Evolutionary conservation across 768 basidiomycete species (phyloP).

Genomic region (Termitomyces sp.): DNA sequence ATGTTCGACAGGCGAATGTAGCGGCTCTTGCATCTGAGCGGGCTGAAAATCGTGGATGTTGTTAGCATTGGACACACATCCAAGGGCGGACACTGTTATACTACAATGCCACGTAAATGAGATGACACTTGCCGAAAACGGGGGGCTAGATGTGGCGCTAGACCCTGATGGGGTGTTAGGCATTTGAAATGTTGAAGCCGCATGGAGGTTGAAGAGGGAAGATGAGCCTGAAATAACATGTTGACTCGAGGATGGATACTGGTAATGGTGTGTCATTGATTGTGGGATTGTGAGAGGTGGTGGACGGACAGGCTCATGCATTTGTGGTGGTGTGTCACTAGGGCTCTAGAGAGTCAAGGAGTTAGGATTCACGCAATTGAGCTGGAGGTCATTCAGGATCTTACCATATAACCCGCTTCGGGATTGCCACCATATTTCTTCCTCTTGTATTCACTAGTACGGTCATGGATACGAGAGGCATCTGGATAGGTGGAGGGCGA

Average conservation of each 20-base stretch:
- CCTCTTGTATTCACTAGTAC: slow-evolving; percentile 62
- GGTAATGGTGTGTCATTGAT: slow-evolving; percentile 51
- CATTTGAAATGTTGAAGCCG: slow-evolving; percentile 55
- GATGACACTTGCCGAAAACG: slow-evolving; percentile 84
- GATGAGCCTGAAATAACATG: slow-evolving; percentile 39
- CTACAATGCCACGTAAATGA: slow-evolving; percentile 22
- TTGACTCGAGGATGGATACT: slow-evolving; percentile 33
- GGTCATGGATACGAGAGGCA: slow-evolving; percentile 41
- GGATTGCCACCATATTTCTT: slow-evolving; percentile 43
- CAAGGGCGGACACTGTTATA: not conserved
- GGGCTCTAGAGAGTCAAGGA: slow-evolving; percentile 32
- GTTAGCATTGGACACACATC: slow-evolving; percentile 51
- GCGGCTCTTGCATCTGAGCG: slow-evolving; percentile 59
- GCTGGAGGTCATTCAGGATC: too few relatives aligned
- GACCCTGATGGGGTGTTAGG: slow-evolving; percentile 72
- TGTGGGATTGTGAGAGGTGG: slow-evolving; percentile 66
- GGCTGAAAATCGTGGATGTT: slow-evolving; percentile 51
- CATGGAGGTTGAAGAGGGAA: slow-evolving; percentile 51
- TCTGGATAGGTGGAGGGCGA: slow-evolving; percentile 48
- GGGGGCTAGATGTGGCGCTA: slow-evolving; percentile 71
- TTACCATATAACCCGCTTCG: slow-evolving; percentile 1
- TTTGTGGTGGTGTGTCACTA: slow-evolving; percentile 43
- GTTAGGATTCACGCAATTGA: not conserved
- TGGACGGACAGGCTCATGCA: slow-evolving; percentile 36
- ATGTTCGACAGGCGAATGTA: slow-evolving; percentile 48